Base-by-base conservation (phyloP, 2,329 filamentous ascomycete genomes). In the Stachybotrys elegans region DNA sequence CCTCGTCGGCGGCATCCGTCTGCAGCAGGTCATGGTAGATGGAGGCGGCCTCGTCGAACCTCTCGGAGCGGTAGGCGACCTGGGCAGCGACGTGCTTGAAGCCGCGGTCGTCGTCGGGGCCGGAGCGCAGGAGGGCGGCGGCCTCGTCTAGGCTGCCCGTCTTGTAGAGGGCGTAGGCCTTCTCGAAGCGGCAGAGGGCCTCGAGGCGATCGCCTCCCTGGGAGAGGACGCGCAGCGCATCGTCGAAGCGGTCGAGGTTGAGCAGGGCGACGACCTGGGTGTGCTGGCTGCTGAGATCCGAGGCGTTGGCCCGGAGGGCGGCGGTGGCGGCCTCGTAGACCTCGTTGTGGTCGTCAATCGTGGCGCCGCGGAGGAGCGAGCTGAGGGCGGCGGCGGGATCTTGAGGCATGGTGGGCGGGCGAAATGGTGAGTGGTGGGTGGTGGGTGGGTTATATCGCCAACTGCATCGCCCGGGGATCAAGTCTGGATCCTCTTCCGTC, bases 101-200 rank as follows among this genome's bases (percentile, higher is more conserved):
- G 50, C 61, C 61, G 41, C 65, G 60, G 48, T 67, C 53, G 4
- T 56, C 45, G 20, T 57, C 21, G 7, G 58, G 57, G 11, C 51
- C 52, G 11, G 68, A 52, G 14, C 65, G 55, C 16, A 77, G 57
- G 14, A 68, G 49, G 3, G 59, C 63, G 21, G 76, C 73, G n/a
- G 88, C 87, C 45, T 84, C 82, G 17, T 75, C 69, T 2, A 88
- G 75, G 51, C 81, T 74, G 20, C 86, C 86, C 1, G 79, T 77
- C 69, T 91, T 93, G 69, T 93, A 94, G 17, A 91, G 74, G n/a
- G 86, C 84, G 68, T 94, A 94, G 3, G 85, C 79, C 60, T 83
- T 83, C 63, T 91, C 88, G 35, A 91, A 72, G 14, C 67, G 58
- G 52, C 83, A 87, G 45, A 67, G 66, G 31, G 76, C 69, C 58